Base-by-base conservation (phyloP, 129 eudicot genomes). In the Pulicaria dysenterica region DNA sequence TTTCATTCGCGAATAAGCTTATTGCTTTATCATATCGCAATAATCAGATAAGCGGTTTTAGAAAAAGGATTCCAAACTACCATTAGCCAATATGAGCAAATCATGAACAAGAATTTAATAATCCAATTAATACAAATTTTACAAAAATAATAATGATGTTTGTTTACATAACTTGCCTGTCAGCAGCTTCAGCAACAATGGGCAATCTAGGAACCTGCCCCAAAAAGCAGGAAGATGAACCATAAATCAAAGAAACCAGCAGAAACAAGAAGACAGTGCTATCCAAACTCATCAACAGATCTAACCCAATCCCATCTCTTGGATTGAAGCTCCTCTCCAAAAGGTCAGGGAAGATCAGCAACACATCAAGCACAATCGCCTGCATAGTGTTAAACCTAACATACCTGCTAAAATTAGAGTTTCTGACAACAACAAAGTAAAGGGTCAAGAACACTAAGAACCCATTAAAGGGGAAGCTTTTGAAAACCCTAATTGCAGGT, bases 311-410 rank as follows among this genome's bases (percentile, higher is more conserved):
- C 48, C 98, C 98, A 67, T 84, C 98, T 70, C 64, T 90, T 0
- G 92, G 93, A 66, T 84, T 88, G 46, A 82, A 90, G 8, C 73
- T 78, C 79, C 98, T 74, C 81, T 90, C 98, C 79, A 94, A 39
- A 19, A 94, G 82, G 65, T 93, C 98, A 50, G 98, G 98, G 14
- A 94, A 85, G n/a, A 93, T 93, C 88, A 93, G 76, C 47, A 93
- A 75, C 77, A 90, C 97, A 75, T 94, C 98, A 76, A 93, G 95
- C 7, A 93, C 96, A n/a, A 93, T 83, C 12, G 95, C 98, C 87
- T 93, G 98, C 98, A 93, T 93, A 43, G 98, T 90, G 8, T 93
- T 93, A 68, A 93, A 93, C 89, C 98, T 85, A 79, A 93, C 98
- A 46, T 94, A 94, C 83, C 96, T 90, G 45, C 93, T 94, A 74